Base-by-base conservation (phyloP, 331 rosid species). In the Phaseolus coccineus region DNA sequence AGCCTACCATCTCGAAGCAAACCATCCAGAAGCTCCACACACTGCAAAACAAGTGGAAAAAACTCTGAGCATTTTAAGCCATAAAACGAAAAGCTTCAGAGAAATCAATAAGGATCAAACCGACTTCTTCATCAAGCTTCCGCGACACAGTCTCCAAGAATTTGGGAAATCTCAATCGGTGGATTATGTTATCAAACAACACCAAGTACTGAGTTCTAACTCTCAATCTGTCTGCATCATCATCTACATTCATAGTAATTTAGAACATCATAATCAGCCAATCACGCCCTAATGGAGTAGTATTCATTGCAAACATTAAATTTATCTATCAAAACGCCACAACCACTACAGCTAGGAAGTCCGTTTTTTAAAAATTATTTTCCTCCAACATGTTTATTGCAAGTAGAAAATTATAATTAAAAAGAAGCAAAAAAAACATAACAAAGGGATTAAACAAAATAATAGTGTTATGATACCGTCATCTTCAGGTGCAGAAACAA, bases 1-100 rank as follows among this genome's bases (percentile, higher is more conserved):
- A 93, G 98, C 80, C 99, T 90, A 12, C 98, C 99, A 67, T 95
- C 87, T 47, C 91, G 93, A 76, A 95, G 93, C 86, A 95, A 84
- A 76, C 97, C 98, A 37, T 87, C 90, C 15, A 93, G 82, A 80
- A 93, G 73, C 70, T 83, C 85, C 48, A 71, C 92, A 79, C 94
- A 86, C 97, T 91, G 70, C 80, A 88, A 83, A 40, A 69, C 80
- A 69, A 77, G 59, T 27, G 66, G 33, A 76, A 56, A 73, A 42
- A 1, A 47, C 57, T 19, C 22, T 76, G 57, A 77, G 13, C 69
- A 56, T 55, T 71, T 22, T 6, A 66, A 83, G 56, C 24, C 80
- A 15, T 22, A 6, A 73, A 48, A 59, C 14, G 16, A 77, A 14
- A 80, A 82, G 58, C 64, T 65, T 15, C 24, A 71, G n/a, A 61